A percentile compares a stretch with the other conserved stretches of the same genome.
phyloP scores from a whole-genome alignment of 2,329 filamentous ascomycete genomes.

The Dothidotthia symphoricarpi region DNA sequence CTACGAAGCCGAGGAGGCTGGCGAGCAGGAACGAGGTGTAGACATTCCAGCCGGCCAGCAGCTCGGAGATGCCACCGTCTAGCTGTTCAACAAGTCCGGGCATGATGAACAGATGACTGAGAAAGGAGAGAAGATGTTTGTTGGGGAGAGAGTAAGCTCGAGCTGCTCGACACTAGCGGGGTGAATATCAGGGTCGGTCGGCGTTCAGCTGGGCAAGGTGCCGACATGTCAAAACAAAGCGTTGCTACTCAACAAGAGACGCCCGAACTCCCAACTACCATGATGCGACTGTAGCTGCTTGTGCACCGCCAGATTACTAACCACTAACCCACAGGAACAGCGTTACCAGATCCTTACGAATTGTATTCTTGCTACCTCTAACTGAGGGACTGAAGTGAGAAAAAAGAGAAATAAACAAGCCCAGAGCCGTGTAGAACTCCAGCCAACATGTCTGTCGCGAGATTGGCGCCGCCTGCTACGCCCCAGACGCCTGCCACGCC shows the following conservation, averaged over 20 bases:
- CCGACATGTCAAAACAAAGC: background rate
- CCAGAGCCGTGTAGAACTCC: too few species aligned
- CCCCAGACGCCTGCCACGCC: slow-evolving; percentile 27
- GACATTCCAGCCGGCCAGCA: slow-evolving; percentile 77
- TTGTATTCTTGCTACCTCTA: too few species aligned
- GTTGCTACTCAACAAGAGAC: too few species aligned
- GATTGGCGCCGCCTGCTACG: slow-evolving; percentile 18
- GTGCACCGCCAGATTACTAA: too few species aligned
- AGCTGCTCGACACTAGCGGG: slow-evolving; percentile 1
- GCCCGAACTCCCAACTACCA: background rate
- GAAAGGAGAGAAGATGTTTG: background rate
- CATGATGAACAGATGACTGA: slow-evolving; percentile 38
- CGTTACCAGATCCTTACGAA: background rate
- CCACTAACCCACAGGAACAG: slow-evolving; percentile 4
- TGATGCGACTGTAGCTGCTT: too few species aligned
- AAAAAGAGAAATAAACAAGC: too few species aligned
- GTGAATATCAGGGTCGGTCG: background rate
- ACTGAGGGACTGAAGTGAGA: too few species aligned
- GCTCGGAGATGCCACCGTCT: slow-evolving; percentile 66
- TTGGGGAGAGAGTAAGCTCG: slow-evolving; percentile 1
- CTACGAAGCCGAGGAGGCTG: slow-evolving; percentile 63
- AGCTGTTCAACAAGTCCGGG: slow-evolving; percentile 60
- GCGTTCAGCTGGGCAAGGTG: background rate
- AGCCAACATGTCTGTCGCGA: slow-evolving; percentile 18
- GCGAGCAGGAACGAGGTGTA: slow-evolving; percentile 73